phyloP scores from a whole-genome alignment of 768 basidiomycete genomes.

The Macrolepiota dolichaula region DNA sequence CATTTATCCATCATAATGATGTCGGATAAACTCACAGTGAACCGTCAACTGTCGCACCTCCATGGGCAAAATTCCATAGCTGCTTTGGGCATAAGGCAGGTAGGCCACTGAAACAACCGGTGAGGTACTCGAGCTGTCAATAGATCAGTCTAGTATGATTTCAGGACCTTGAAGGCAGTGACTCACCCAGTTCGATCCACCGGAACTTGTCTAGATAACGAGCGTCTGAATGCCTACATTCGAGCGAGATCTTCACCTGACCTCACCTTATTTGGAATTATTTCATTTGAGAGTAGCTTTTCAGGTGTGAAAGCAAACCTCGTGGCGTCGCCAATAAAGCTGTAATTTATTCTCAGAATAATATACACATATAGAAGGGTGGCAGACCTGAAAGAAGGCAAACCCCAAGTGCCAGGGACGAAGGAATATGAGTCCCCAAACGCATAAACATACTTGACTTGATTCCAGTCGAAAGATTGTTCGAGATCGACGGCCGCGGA shows the following conservation, averaged over 20 bases:
- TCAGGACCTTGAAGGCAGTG: background rate
- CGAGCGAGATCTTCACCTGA: background rate
- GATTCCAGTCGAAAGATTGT: slow-evolving; percentile 36
- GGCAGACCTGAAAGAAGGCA: background rate
- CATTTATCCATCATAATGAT: too few species aligned
- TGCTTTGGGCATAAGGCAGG: background rate
- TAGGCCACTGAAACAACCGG: slow-evolving; percentile 2
- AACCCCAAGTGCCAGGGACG: background rate
- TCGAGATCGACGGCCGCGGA: background rate
- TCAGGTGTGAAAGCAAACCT: slow-evolving; percentile 4
- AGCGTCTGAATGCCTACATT: too few species aligned
- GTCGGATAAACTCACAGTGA: background rate
- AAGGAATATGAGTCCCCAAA: slow-evolving; percentile 8
- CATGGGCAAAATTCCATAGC: slow-evolving; percentile 8
- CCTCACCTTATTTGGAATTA: slow-evolving; percentile 1
- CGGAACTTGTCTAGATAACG: slow-evolving; percentile 3
- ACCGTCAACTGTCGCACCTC: background rate
- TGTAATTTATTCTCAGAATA: background rate
- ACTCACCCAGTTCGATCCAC: slow-evolving; percentile 7
- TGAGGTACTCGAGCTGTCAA: slow-evolving; percentile 1
- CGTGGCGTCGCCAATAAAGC: slow-evolving; percentile 6
- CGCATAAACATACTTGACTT: slow-evolving; percentile 16
- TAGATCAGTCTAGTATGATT: background rate
- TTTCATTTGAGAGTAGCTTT: background rate
- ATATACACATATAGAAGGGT: background rate